Evolutionary conservation across 2,329 filamentous ascomycete species (phyloP).

Genomic region (Fusarium mundagurra): DNA sequence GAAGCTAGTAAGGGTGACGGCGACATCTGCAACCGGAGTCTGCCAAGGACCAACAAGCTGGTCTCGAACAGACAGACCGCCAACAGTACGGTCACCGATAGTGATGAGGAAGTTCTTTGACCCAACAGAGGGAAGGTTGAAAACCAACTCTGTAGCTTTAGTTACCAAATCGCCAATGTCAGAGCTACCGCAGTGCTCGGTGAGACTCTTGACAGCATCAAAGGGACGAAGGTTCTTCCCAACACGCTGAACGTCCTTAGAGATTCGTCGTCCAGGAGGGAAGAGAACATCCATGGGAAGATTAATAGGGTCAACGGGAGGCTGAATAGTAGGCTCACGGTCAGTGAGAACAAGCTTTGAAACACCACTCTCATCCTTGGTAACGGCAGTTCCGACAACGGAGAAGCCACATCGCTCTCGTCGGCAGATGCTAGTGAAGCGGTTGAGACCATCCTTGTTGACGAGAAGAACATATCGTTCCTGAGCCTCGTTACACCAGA

Average conservation of each 20-base stretch:
- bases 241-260: slow-evolving; percentile 42
- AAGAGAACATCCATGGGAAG: slow-evolving; percentile 90
- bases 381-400: slow-evolving; percentile 81
- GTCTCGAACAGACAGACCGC: slow-evolving; percentile 86
- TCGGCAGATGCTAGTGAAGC: slow-evolving; percentile 74
- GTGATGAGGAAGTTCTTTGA: slow-evolving; percentile 98
- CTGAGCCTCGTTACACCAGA: slow-evolving; percentile 98
- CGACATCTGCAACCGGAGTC: slow-evolving; percentile 91
- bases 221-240: slow-evolving; percentile 73
- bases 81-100: slow-evolving; percentile 91
- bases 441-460: slow-evolving; percentile 81
- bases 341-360: slow-evolving; percentile 84
- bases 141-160: slow-evolving; percentile 81
- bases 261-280: slow-evolving; percentile 65
- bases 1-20: slow-evolving; percentile 87
- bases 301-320: slow-evolving; percentile 76
- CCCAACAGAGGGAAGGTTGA: slow-evolving; percentile 88
- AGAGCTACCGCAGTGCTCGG: slow-evolving; percentile 67
- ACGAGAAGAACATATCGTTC: slow-evolving; percentile 95
- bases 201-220: slow-evolving; percentile 72
- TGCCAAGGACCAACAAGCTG: slow-evolving; percentile 99
- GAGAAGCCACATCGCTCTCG: slow-evolving; percentile 94
- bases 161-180: slow-evolving; percentile 47
- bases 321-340: slow-evolving; percentile 77
- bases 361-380: slow-evolving; percentile 68